Base-by-base conservation (phyloP, 306 rosid genomes). In the Cicer judaicum region DNA sequence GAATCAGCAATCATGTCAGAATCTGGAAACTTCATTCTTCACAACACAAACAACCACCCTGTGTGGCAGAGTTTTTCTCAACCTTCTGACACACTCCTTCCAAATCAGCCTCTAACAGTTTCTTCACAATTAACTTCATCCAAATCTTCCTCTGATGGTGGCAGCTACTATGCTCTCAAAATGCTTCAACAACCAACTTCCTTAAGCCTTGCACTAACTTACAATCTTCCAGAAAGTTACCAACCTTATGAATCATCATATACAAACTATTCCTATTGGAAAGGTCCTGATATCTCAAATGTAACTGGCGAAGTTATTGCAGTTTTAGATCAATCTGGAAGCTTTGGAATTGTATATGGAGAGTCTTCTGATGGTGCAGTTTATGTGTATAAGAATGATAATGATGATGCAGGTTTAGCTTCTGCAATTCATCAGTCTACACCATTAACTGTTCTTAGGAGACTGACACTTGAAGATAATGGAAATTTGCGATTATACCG, bases 151-250 rank as follows among this genome's bases (percentile, higher is more conserved):
- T 83, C 96, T 59, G 83, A 83, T 50, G 96, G 91, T n/a, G 92
- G 92, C 5, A 29, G 5, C 48, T 91, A 88, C 69, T 94, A 91
- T 77, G 68, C 95, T 49, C 97, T 94, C 70, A 88, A 91, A 84
- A 91, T 94, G 97, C 96, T 94, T 80, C 98, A 91, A 15, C 93
- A 90, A 46, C 85, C 87, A 36, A 94, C 91, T 75, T 91, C 97
- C 8, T 81, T 94, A 46, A 90, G 82, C 82, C 96, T 91, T 62
- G 90, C 89, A 41, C 57, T 94, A 55, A 91, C 95, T 10, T 94
- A 84, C 89, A 91, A 90, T 69, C 84, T 90, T 39, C 96, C 87
- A 1, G 86, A 89, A 64, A 73, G 64, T 70, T 88, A 64, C 65
- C 74, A 79, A n/a, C 36, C 74, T 71, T 78, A 48, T 29, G 87